Evolutionary conservation across 768 basidiomycete species (phyloP), one percentile per base, ranked within the genome.

Genomic region (Trametes punicea): DNA sequence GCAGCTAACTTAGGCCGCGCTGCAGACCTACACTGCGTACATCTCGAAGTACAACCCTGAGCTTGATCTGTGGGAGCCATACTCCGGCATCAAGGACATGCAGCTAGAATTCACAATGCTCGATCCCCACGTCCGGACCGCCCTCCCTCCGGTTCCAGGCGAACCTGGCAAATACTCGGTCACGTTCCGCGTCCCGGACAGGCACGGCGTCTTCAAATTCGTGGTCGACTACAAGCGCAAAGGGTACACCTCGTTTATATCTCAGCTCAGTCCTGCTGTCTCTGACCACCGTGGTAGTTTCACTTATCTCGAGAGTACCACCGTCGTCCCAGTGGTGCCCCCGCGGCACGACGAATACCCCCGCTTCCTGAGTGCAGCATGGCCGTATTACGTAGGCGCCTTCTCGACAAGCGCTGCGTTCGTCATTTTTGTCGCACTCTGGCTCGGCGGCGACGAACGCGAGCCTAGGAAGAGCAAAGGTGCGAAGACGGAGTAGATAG

Each of bases 21-120:
- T 15, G 34, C 56, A 95, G 93, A 84, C 83, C 2, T 97, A 85
- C 70, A 79, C 78, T 16, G 77, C 88, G 0, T 78, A 84, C 23
- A 78, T 98, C 46, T 90, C 91, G 13, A 77, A 81, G 42, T 90
- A 80, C 67, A 75, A 88, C 63, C 69, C 84, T 20, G 68, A 68
- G 55, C 77, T 75, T 6, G 72, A 75, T 8, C 69, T 68, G 11
- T 98, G 93, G 93, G 74, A 74, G 48, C 87, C 92, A 0, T 85
- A 85, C 68, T 84, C 85, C 11, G 81, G 78, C 29, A 70, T 93
- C 47, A 69, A 73, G 10, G 97, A 98, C 68, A 68, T 98, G 26
- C 96, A 98, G 64, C 78, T 98, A 47, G 95, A 96, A 64, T 98
- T 98, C 69, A 96, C 93, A 20, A 99, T 99, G 97, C 84, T 99